These are phyloP conservation scores for Xanthoconium purpureum DNA, from an alignment of 768 basidiomycete species.

Conservation along the genomic window DNA sequence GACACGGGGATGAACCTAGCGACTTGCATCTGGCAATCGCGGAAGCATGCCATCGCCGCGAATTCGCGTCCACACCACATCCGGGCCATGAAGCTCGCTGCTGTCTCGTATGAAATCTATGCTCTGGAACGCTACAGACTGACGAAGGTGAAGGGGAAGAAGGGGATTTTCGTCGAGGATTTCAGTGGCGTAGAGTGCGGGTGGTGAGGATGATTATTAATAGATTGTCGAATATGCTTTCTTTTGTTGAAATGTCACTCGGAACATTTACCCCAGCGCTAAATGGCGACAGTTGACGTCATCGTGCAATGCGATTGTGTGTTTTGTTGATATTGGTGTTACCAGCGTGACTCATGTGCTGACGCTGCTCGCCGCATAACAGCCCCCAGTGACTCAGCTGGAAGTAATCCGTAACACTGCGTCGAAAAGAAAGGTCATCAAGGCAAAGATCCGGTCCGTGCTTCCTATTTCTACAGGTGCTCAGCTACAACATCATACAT, in stretches of 20 bases:
- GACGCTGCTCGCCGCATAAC: too few relatives aligned
- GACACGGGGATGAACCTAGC: slow-evolving; percentile 83
- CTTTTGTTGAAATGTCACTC: neutral
- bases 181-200: slow-evolving; percentile 67
- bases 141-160: slow-evolving; percentile 60
- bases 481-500: too few relatives aligned
- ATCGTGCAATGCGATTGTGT: neutral
- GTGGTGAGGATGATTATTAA: slow-evolving; percentile 44
- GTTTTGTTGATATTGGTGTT: neutral
- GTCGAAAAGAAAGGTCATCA: too few relatives aligned
- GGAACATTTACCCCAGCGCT: neutral
- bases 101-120: slow-evolving; percentile 74
- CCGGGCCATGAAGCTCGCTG: slow-evolving; percentile 78
- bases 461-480: too few relatives aligned
- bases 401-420: too few relatives aligned
- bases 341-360: neutral
- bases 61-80: slow-evolving; percentile 78
- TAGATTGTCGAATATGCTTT: neutral
- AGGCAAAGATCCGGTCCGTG: too few relatives aligned
- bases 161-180: slow-evolving; percentile 51
- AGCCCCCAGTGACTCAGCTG: too few relatives aligned
- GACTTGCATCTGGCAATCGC: slow-evolving; percentile 94
- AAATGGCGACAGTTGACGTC: neutral
- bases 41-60: slow-evolving; percentile 78
- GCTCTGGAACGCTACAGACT: slow-evolving; percentile 73